These are phyloP conservation scores for Trichosanthes cucumerina DNA, from an alignment of 306 rosid species.

Conservation along the genomic window DNA sequence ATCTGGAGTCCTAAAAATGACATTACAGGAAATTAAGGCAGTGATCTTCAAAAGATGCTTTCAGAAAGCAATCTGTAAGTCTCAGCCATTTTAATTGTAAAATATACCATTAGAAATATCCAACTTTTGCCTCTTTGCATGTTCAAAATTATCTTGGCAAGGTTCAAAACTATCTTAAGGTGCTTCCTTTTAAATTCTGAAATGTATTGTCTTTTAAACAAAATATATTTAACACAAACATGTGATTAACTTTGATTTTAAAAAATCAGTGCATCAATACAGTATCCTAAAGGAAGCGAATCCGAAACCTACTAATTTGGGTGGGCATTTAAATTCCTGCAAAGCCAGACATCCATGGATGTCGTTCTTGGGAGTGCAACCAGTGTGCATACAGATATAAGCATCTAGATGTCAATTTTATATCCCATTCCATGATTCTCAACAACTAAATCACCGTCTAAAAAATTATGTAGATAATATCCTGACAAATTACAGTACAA, in stretches of 20 bases:
- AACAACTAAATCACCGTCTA: neutral
- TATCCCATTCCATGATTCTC: neutral
- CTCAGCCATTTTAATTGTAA: neutral
- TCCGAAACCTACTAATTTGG: neutral
- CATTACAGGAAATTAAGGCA: neutral
- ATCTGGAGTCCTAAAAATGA: constrained; percentile 68
- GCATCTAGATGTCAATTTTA: neutral
- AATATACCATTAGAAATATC: neutral
- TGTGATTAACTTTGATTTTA: neutral
- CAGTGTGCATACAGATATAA: neutral
- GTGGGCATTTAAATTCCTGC: neutral
- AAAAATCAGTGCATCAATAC: neutral
- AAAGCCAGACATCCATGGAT: neutral
- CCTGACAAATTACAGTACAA: neutral
- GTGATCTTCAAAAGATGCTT: neutral
- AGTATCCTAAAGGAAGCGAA: neutral
- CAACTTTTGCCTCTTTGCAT: neutral
- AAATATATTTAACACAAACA: neutral
- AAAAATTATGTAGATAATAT: neutral
- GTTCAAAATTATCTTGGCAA: neutral
- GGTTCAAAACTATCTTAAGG: neutral
- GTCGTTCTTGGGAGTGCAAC: neutral
- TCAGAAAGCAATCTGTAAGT: neutral
- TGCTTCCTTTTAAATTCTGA: neutral
- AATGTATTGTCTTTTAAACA: neutral